Conservation (phyloP, 2,329 filamentous ascomycete species). For the Cryphonectria radicalis region DNA sequence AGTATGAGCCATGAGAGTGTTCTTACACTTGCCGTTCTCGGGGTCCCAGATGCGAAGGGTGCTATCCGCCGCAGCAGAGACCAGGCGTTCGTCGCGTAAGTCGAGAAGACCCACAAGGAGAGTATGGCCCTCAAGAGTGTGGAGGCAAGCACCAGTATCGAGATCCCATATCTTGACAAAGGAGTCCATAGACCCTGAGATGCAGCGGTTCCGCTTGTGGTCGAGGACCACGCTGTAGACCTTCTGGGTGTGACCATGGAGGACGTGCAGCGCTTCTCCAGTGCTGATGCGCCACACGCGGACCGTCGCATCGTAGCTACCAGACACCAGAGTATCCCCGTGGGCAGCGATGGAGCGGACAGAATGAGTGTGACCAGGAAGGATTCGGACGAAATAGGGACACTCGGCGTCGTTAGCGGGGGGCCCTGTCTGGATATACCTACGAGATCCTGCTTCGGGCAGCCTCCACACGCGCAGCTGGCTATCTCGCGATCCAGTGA, state of each 20-base stretch:
- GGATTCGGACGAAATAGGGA: slow-evolving; percentile 88
- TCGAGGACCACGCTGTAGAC: slow-evolving; percentile 98
- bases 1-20: slow-evolving; percentile 88
- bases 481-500: slow-evolving; percentile 94
- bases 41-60: slow-evolving; percentile 97
- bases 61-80: slow-evolving; percentile 93
- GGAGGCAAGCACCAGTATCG: slow-evolving; percentile 79
- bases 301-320: slow-evolving; percentile 94
- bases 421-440: slow-evolving; percentile 79
- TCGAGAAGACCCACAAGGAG: slow-evolving; percentile 92
- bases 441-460: slow-evolving; percentile 76
- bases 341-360: slow-evolving; percentile 95
- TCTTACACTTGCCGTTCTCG: slow-evolving; percentile 87
- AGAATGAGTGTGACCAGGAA: slow-evolving; percentile 87
- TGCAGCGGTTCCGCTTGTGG: slow-evolving; percentile 88
- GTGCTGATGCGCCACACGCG: slow-evolving; percentile 98
- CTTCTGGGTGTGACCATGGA: slow-evolving; percentile 88
- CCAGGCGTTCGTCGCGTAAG: slow-evolving; percentile 84
- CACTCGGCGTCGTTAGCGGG: slow-evolving; percentile 79
- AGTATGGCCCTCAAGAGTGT: slow-evolving; percentile 90
- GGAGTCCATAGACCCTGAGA: slow-evolving; percentile 98
- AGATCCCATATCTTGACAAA: slow-evolving; percentile 98
- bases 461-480: slow-evolving; percentile 94
- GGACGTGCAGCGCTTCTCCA: slow-evolving; percentile 80
- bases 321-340: slow-evolving; percentile 93